phyloP scores from a whole-genome alignment of 345 rosid genomes.

The Geranium rotundifolium region DNA sequence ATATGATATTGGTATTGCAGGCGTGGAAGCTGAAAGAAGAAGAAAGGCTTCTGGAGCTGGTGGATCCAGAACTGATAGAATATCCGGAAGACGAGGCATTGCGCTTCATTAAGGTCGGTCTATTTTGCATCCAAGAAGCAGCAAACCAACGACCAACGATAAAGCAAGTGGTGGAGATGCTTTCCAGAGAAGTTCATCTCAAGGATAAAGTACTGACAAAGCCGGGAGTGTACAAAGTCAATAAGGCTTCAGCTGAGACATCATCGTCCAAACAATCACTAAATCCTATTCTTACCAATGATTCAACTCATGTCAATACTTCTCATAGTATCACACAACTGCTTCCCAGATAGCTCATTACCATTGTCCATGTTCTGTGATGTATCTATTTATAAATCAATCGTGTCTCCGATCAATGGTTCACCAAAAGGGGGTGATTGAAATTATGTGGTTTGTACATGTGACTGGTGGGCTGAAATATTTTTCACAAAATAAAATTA shows the following conservation, averaged over 20 bases:
- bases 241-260: slow-evolving; percentile 13
- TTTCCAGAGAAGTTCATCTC: slow-evolving; percentile 52
- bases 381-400: no score
- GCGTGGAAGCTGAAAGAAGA: slow-evolving; percentile 76
- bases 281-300: neutral
- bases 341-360: slow-evolving; percentile 43
- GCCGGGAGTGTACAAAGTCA: slow-evolving; percentile 51
- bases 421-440: no score
- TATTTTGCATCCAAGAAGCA: slow-evolving; percentile 75
- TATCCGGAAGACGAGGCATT: slow-evolving; percentile 51
- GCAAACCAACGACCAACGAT: slow-evolving; percentile 63
- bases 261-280: slow-evolving; percentile 39
- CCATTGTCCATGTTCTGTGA: no score
- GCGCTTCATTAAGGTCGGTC: slow-evolving; percentile 62
- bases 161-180: slow-evolving; percentile 86
- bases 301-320: slow-evolving; percentile 6
- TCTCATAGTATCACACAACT: slow-evolving; percentile 30
- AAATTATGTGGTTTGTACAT: no score
- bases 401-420: no score
- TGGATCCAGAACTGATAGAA: slow-evolving; percentile 50
- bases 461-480: no score
- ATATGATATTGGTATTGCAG: slow-evolving; percentile 24
- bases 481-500: no score
- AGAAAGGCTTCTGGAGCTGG: slow-evolving; percentile 52
- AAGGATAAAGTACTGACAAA: slow-evolving; percentile 48